Evolutionary conservation across 441 rosid genomes (phyloP).

Genomic region (Pelargonium australe): DNA sequence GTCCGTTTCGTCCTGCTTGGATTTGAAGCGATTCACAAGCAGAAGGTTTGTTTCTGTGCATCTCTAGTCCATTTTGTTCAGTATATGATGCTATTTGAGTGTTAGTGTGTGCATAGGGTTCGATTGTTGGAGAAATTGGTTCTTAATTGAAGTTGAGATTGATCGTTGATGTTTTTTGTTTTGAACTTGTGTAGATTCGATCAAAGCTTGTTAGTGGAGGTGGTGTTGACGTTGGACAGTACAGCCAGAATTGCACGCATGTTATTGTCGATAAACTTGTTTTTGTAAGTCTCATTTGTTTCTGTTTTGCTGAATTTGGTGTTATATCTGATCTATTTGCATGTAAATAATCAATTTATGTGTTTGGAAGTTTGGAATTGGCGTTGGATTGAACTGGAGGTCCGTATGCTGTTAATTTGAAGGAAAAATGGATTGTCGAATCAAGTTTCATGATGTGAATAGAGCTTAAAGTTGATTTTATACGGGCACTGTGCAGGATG

Average conservation of each 20-base stretch:
- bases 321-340: too few species aligned
- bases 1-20: constrained; percentile 66
- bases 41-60: constrained; percentile 26
- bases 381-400: background rate
- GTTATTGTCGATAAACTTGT: constrained; percentile 64
- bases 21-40: constrained; percentile 39
- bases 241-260: constrained; percentile 48
- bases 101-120: background rate
- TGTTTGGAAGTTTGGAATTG: background rate
- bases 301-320: too few species aligned
- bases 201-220: constrained; percentile 73
- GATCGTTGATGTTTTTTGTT: background rate
- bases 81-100: background rate
- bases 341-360: background rate
- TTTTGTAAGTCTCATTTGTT: constrained; percentile 38
- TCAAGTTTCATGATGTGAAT: background rate
- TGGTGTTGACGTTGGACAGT: constrained; percentile 55
- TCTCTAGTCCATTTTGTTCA: background rate
- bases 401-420: background rate
- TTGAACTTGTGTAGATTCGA: constrained; percentile 40
- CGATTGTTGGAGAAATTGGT: background rate
- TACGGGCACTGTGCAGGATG: constrained; percentile 43
- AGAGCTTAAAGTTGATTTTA: background rate
- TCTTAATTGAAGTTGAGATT: background rate
- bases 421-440: background rate